Base-by-base conservation (phyloP, 2,329 filamentous ascomycete species). In the Mariannaea sp. region DNA sequence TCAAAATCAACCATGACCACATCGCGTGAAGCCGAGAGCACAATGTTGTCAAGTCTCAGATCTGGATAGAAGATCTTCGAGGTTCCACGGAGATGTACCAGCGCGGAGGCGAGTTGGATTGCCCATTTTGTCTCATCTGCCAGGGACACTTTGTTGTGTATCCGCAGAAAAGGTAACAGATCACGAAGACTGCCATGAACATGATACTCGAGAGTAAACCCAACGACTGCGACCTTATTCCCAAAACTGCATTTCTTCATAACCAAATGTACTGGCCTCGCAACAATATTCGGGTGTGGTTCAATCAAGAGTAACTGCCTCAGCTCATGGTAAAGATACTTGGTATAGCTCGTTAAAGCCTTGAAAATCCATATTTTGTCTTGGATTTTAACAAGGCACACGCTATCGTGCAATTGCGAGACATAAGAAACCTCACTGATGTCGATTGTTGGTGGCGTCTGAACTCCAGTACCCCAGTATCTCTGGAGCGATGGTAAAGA, bases 301-400 rank as follows among this genome's bases (percentile, higher is more conserved):
- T 75, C 70, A 39, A 84, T 73, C 22, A 68, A 74, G 47, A 85
- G 76, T 2, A 86, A 75, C 19, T 78, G 76, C 48, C 78, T 78
- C 14, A 86, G 73, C 66, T 86, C 83, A 59, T 85, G 81, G 63
- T 85, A 86, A 30, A 86, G 71, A 61, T 81, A 85, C 62, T 84
- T 84, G 55, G 80, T 75, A 57, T 77, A 78, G 67, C 79, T 81
- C 2, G 79, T 80, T 35, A 85, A 66, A 3, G 81, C 80, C 65
- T 86, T 86, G 68, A 86, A 77, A 50, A 84, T 78, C 72, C 77
- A 80, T 2, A 73, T 66, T 41, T 70, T 61, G 6, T 68, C 71
- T 16, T 69, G 58, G 33, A 80, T 71, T 26, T 71, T 69, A 38
- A 85, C 80, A 12, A 84, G 70, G 50, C 79, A 83, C 38, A 85